A percentile compares a stretch with the other conserved stretches of the same genome.
Evolutionary conservation across 257 asterid species (phyloP).

Genomic region (Parsonsia alboflavescens): DNA sequence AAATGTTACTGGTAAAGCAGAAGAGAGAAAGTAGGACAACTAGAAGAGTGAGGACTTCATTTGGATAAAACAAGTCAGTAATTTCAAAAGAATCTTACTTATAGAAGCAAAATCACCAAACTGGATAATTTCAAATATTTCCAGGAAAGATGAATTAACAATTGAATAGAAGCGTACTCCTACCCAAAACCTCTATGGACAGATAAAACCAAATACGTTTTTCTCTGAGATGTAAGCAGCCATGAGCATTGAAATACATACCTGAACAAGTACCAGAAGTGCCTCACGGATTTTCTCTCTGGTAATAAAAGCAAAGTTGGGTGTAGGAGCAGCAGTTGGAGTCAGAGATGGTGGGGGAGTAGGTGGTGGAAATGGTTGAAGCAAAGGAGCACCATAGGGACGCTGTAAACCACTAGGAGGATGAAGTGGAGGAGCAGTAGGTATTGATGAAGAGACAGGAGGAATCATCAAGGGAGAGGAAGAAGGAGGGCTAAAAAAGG

Average conservation of each 20-base stretch:
- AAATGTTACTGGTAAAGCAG: not conserved
- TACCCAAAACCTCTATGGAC: not conserved
- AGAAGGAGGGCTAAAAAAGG: constrained; percentile 65
- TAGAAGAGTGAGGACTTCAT: not conserved
- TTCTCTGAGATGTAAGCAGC: not conserved
- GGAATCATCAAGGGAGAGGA: constrained; percentile 54
- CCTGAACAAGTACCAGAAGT: constrained; percentile 81
- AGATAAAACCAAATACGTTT: not conserved
- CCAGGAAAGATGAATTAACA: not conserved
- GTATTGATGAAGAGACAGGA: constrained; percentile 60
- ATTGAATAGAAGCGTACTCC: not conserved
- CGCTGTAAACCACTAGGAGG: constrained; percentile 55
- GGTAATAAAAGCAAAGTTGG: constrained; percentile 48
- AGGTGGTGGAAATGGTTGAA: constrained; percentile 99
- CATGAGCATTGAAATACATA: constrained; percentile 18
- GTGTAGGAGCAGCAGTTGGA: constrained; percentile 47
- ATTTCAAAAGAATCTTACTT: not conserved
- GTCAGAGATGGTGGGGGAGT: constrained; percentile 94
- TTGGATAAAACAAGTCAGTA: not conserved
- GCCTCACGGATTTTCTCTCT: constrained; percentile 89
- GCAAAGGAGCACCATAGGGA: constrained; percentile 91
- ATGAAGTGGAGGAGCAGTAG: constrained; percentile 76
- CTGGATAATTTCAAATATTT: not conserved
- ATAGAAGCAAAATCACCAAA: not conserved
- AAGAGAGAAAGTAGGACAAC: not conserved